Conservation (phyloP, 2,329 filamentous ascomycete species). For the Emydomyces testavorans region DNA sequence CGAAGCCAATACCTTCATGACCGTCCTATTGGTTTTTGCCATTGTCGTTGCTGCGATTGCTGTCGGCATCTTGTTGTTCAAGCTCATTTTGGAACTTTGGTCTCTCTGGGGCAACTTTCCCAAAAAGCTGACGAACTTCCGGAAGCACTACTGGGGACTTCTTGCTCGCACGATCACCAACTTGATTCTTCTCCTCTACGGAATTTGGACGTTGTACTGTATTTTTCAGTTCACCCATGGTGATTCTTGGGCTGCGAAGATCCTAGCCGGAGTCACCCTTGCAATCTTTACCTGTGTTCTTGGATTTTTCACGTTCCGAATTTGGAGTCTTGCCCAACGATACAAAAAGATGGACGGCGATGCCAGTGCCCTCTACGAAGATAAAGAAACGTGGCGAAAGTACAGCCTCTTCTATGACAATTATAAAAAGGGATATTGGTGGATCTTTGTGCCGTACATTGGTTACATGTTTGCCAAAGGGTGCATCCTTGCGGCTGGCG, state of each 20-base stretch:
- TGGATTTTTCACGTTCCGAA: constrained; percentile 72
- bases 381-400: constrained; percentile 84
- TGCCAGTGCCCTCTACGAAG: constrained; percentile 61
- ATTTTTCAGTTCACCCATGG: constrained; percentile 89
- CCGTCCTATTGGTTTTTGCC: constrained; percentile 74
- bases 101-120: constrained; percentile 82
- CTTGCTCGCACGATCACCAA: constrained; percentile 81
- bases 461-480: constrained; percentile 86
- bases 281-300: constrained; percentile 68
- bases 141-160: constrained; percentile 91
- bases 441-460: constrained; percentile 84
- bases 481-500: constrained; percentile 67
- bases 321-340: constrained; percentile 62
- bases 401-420: constrained; percentile 97
- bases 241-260: constrained; percentile 86
- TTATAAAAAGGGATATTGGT: constrained; percentile 93
- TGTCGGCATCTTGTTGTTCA: constrained; percentile 76
- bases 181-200: constrained; percentile 82
- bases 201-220: constrained; percentile 91
- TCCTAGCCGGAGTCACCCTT: constrained; percentile 70
- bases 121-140: constrained; percentile 65
- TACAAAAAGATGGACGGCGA: constrained; percentile 69
- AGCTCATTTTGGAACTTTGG: constrained; percentile 84
- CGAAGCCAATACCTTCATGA: constrained; percentile 90
- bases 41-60: constrained; percentile 75